Conservation (phyloP, 2,329 filamentous ascomycete species). For the Dactylella cylindrospora region DNA sequence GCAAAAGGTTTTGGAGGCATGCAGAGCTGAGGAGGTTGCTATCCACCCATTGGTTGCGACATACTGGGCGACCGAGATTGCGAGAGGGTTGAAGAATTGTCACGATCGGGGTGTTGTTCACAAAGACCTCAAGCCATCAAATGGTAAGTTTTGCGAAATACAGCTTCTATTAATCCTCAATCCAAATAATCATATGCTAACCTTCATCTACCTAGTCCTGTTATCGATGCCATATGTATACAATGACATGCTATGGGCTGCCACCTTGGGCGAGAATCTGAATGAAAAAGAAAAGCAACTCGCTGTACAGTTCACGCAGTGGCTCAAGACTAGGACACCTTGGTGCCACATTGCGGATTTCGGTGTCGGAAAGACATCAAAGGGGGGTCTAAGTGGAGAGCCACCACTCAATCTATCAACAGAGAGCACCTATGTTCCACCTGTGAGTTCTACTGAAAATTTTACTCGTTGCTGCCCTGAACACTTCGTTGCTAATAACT, state of each 20-base stretch:
- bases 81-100: constrained; percentile 36
- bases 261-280: constrained; percentile 35
- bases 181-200: not conserved
- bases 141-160: constrained; percentile 21
- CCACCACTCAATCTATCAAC: constrained; percentile 35
- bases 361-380: constrained; percentile 41
- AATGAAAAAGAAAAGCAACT: constrained; percentile 42
- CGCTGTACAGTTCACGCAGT: constrained; percentile 35
- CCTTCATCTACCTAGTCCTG: constrained; percentile 9
- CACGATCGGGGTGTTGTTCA: constrained; percentile 40
- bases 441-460: constrained; percentile 11
- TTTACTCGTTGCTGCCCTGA: not conserved
- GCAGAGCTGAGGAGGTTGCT: constrained; percentile 37
- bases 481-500: not conserved
- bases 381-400: constrained; percentile 31
- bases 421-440: constrained; percentile 38
- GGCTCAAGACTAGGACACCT: constrained; percentile 37
- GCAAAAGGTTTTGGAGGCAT: constrained; percentile 37
- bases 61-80: constrained; percentile 41
- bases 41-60: constrained; percentile 40
- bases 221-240: constrained; percentile 40
- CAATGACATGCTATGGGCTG: constrained; percentile 43
- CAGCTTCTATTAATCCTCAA: not conserved
- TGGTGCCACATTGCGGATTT: constrained; percentile 44
- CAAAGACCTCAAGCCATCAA: constrained; percentile 42